Conservation (phyloP, 2,329 filamentous ascomycete species). For the Aspergillus sp. region DNA sequence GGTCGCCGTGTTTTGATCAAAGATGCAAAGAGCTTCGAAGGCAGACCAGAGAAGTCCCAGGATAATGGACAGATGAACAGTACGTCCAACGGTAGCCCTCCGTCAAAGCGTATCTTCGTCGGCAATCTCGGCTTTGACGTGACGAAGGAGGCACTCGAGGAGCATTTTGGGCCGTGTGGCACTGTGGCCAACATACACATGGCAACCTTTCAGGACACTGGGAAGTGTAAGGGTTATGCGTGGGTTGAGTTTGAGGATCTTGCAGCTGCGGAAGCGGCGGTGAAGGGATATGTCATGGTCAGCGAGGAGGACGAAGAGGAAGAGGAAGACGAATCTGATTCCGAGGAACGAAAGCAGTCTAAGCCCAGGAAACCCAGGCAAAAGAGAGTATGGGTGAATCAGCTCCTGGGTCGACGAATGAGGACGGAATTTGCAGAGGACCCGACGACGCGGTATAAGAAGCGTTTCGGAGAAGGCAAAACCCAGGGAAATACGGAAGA, state of each 20-base stretch:
- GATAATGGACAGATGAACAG: slow-evolving; percentile 23
- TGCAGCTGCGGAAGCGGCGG: slow-evolving; percentile 64
- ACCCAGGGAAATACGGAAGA: slow-evolving; percentile 17
- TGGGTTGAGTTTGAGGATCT: slow-evolving; percentile 87
- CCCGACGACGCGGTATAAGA: slow-evolving; percentile 79
- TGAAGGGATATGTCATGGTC: slow-evolving; percentile 71
- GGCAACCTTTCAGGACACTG: slow-evolving; percentile 90
- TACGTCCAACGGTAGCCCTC: slow-evolving; percentile 38
- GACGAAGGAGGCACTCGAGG: slow-evolving; percentile 68
- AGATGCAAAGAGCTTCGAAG: slow-evolving; percentile 80
- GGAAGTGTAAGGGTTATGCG: slow-evolving; percentile 95
- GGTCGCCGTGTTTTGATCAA: slow-evolving; percentile 87
- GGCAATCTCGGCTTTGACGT: slow-evolving; percentile 80
- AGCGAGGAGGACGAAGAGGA: slow-evolving; percentile 42
- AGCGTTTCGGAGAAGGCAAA: slow-evolving; percentile 73
- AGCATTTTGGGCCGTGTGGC: slow-evolving; percentile 80
- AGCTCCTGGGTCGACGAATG: slow-evolving; percentile 67
- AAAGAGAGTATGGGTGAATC: slow-evolving; percentile 71
- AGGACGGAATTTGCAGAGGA: slow-evolving; percentile 94
- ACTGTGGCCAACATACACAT: slow-evolving; percentile 74
- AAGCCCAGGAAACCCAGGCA: slow-evolving; percentile 37
- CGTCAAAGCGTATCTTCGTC: slow-evolving; percentile 76
- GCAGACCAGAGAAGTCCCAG: slow-evolving; percentile 64
- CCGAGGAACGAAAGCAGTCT: slow-evolving; percentile 24
- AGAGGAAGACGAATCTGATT: slow-evolving; percentile 30